Base-by-base conservation (phyloP, 2,329 filamentous ascomycete species). In the Colletotrichum gigasporum region DNA sequence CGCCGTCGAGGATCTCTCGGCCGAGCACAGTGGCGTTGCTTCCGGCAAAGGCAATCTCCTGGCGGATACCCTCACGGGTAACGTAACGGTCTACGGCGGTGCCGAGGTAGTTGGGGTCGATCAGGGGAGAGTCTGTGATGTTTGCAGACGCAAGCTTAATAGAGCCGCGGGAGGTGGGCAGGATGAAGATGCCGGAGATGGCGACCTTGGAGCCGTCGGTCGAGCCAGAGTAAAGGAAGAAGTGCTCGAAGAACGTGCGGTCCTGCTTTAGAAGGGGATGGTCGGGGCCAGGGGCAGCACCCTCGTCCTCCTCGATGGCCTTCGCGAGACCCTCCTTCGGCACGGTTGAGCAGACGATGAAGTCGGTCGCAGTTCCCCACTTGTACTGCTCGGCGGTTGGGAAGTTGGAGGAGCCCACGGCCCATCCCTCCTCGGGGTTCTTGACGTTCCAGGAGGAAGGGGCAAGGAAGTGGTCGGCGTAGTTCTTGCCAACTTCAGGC, bases 401-500 rank as follows among this genome's bases (percentile, higher is more conserved):
- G 2, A 51, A 75, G 74, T 50, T 75, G 67, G 1, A 62, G 68
- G 61, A 79, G 79, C 12, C 30, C 6, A 59, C 45, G 26, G 47
- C 47, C 47, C 47, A 51, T 3, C 47, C 47, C 12, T 51, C 47
- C 7, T 74, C 54, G 3, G 76, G 72, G 35, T 78, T 79, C 1
- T 76, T 76, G 8, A 77, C 59, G 3, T 71, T 56, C 72, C 72
- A 79, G 70, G 74, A 45, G 68, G 68, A 39, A 71, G 71, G 41
- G 63, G 71, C 66, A 50, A 70, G 53, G 70, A 70, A 57, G 47
- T 75, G 71, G 67, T 85, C 82, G 69, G 82, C 78, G 3, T 85
- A 74, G 56, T 84, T 85, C 70, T 82, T 81, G 4, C 83, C 83
- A 1, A 85, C 83, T 1, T 82, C 82, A 2, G 80, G 81, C 0